These are phyloP conservation scores for Clarireedia monteithiana DNA, from an alignment of 2,329 filamentous ascomycete species.

Conservation along the genomic window DNA sequence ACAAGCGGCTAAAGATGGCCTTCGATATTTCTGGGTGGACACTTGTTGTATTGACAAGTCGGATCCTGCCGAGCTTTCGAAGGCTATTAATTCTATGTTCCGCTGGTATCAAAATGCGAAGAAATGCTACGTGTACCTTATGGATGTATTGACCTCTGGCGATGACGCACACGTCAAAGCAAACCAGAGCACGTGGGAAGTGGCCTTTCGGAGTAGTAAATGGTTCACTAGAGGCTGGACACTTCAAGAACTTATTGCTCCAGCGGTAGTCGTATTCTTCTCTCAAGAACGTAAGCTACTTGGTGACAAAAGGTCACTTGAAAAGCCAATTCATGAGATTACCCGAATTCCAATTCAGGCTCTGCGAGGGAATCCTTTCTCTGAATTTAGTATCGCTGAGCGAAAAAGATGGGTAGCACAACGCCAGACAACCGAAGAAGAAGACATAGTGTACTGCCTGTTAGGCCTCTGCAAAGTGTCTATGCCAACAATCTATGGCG, in stretches of 20 bases:
- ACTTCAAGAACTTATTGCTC: background rate
- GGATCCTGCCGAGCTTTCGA: slow-evolving; percentile 9
- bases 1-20: slow-evolving; percentile 10
- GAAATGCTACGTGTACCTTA: slow-evolving; percentile 14
- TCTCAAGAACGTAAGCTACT: background rate
- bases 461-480: slow-evolving; percentile 36
- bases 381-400: background rate
- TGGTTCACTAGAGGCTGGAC: slow-evolving; percentile 2
- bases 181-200: background rate
- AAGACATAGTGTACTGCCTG: slow-evolving; percentile 38
- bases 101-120: slow-evolving; percentile 15
- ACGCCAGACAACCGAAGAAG: slow-evolving; percentile 28
- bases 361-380: background rate
- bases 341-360: background rate
- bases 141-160: slow-evolving; percentile 10
- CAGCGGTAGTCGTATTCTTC: background rate
- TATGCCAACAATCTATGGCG: slow-evolving; percentile 37
- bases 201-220: background rate
- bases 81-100: background rate
- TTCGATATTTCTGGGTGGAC: slow-evolving; percentile 11
- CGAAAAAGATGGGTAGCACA: slow-evolving; percentile 32
- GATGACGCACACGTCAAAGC: slow-evolving; percentile 11
- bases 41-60: slow-evolving; percentile 19
- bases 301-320: background rate
- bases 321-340: background rate